Base-by-base conservation (phyloP, 495 filamentous ascomycete species). In the Penicillium atrosanguineum region DNA sequence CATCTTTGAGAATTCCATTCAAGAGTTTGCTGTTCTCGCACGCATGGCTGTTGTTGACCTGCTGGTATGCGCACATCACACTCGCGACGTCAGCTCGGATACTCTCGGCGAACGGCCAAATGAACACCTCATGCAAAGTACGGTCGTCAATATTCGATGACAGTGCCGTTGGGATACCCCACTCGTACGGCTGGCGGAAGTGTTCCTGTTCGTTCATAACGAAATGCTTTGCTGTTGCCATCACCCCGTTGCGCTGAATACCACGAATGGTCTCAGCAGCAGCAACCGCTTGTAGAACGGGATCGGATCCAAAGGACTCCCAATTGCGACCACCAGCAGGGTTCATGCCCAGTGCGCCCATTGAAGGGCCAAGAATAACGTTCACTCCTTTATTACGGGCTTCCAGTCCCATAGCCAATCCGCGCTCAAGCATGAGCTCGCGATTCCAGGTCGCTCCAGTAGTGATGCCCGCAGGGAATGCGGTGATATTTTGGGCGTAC, bases 1-100 rank as follows among this genome's bases (percentile, higher is more conserved):
- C 93, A 60, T 96, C 92, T 64, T 95, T 95, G 6, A 97, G 73
- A n/a, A 96, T 82, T 2, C 92, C 90, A 64, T 96, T 97, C 46
- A 97, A 69, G 7, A 95, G 70, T 67, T 95, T 94, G 68, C 88
- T 93, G 70, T 97, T 97, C 20, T 88, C 87, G 60, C 93, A 97
- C 2, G 91, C 82, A 67, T 95, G 90, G 48, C 87, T 90, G 64
- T 92, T 92, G 68, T 97, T 97, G 56, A 95, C 80, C 82, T 86
- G 85, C 60, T 95, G 91, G 63, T 96, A 95, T 25, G 83, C 81
- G 71, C 90, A 94, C 91, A 96, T 96, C 23, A 95, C 75, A 37
- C 86, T 87, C 0, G 80, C 93, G 11, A 97, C 91, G n/a, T 90
- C 90, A 8, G 89, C 89, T 46, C 86, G 84, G 36, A 97, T 79